phyloP scores from a whole-genome alignment of 2,329 filamentous ascomycete genomes.

The Rutstroemia sydowiana region DNA sequence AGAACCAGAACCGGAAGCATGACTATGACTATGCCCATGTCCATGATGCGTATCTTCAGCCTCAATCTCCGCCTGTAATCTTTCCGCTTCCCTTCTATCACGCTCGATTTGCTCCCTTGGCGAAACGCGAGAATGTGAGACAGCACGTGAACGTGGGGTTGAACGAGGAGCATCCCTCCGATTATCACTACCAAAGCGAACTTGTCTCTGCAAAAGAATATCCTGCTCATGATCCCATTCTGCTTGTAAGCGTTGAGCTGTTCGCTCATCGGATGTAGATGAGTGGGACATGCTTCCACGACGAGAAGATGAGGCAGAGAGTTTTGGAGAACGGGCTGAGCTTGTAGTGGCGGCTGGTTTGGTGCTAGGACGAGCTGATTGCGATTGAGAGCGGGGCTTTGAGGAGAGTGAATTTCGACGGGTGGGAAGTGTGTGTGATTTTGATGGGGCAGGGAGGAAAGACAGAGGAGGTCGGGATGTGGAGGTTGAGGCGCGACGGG shows the following conservation, averaged over 20 bases:
- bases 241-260: constrained; percentile 5
- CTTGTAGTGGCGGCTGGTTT: background rate
- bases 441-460: background rate
- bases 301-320: no score
- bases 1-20: no score
- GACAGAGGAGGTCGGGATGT: background rate
- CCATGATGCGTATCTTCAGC: background rate
- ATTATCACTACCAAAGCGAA: background rate
- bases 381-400: background rate
- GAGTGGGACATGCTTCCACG: background rate
- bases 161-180: background rate
- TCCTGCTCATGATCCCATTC: constrained; percentile 8
- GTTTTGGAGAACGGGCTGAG: no score
- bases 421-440: background rate
- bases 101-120: constrained; percentile 4
- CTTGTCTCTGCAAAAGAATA: constrained; percentile 1
- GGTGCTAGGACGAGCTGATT: background rate
- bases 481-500: background rate
- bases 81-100: constrained; percentile 7
- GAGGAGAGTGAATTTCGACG: background rate
- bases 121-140: background rate
- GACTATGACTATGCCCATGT: no score
- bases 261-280: constrained; percentile 2
- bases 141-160: background rate
- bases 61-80: constrained; percentile 6